Percentiles rank a stretch among this genome's conserved stretches.
These are phyloP conservation scores for Lasiodiplodia citricola DNA, from an alignment of 2,329 filamentous ascomycete genomes.

Conservation along the genomic window DNA sequence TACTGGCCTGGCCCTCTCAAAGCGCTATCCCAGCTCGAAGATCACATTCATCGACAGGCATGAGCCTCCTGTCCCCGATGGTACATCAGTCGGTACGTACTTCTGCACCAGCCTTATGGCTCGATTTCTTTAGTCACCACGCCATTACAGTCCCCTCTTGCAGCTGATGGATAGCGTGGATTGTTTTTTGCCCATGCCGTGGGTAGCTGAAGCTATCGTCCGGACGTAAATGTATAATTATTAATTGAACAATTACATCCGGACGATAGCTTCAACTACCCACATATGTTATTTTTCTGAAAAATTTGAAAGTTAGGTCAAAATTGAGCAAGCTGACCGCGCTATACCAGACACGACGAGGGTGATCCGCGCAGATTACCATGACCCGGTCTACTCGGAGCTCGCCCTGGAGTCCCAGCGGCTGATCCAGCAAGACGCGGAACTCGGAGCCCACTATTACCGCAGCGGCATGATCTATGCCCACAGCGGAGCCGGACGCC, in stretches of 20 bases:
- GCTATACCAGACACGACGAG: conserved; percentile 3
- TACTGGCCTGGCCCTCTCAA: conserved; percentile 21
- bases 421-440: conserved; percentile 62
- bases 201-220: no score
- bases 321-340: background rate
- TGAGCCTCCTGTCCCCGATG: conserved; percentile 24
- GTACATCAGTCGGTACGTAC: conserved; percentile 24
- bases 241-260: no score
- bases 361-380: conserved; percentile 73
- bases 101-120: background rate
- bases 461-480: conserved; percentile 56
- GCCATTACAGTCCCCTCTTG: no score
- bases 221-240: no score
- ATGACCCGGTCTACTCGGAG: conserved; percentile 66
- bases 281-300: no score
- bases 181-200: no score
- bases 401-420: conserved; percentile 70
- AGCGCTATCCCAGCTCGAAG: conserved; percentile 2
- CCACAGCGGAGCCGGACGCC: conserved; percentile 8
- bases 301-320: no score
- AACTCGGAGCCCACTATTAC: conserved; percentile 61
- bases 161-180: no score
- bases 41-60: conserved; percentile 20
- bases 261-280: no score
- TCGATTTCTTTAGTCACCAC: no score